Base-by-base conservation (phyloP, 495 filamentous ascomycete genomes). In the Thermochaetoides thermophila region DNA sequence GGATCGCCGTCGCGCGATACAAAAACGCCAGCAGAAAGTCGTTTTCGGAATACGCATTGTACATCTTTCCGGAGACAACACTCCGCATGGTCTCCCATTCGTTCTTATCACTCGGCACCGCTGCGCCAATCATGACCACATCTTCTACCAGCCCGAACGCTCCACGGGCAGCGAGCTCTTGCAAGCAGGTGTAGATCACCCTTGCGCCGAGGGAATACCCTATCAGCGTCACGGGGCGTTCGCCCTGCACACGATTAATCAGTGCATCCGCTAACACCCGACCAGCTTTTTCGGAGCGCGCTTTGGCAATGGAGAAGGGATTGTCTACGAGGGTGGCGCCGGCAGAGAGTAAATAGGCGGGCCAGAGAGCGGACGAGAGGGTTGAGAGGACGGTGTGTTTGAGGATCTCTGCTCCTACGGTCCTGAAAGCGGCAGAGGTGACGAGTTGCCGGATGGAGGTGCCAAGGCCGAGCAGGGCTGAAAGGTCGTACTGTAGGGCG, bases 191-290 rank as follows among this genome's bases (percentile, higher is more conserved):
- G 45, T 77, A 87, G 33, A 92, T 81, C 5, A 87, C 76, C 6
- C 84, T 64, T 1, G 84, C 84, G 2, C 84, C 84, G 0, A 94
- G 60, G 0, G 81, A 87, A 51, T 85, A 92, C 2, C 84, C 85
- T 11, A 92, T 60, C 1, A 94, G 55, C 0, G 80, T 92, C 0
- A 94, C 81, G 0, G 84, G 78, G 7, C 84, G 67, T 45, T 91
- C 78, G 3, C 85, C 85, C 45, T 91, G 85, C 0, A 78, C 82
- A 31, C 74, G 76, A 46, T 81, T 84, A 36, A 86, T 79, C 25
- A 94, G 48, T 0, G 82, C 84, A 48, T 94, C 82, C 0, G 85
- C 85, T 0, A 94, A 66, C 3, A 89, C 73, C 28, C 74, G 62
- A 0, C 84, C 84, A 0, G 83, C 81, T 52, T 92, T 92, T 36